Conservation (phyloP, 768 basidiomycete species). For the Leccinellum rugosiceps region DNA sequence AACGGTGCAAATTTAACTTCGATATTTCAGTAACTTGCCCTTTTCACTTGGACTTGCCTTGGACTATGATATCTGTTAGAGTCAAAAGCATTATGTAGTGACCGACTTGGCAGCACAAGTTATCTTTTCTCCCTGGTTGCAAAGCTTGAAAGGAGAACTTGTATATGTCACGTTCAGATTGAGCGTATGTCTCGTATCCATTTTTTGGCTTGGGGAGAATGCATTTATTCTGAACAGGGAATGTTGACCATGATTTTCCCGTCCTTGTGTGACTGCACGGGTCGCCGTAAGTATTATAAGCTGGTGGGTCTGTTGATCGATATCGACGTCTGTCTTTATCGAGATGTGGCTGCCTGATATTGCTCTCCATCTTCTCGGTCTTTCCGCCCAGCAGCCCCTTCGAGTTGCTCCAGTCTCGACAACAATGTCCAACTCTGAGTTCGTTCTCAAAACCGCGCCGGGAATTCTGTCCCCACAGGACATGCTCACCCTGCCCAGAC, state of each 20-base stretch:
- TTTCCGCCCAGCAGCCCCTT: constrained; percentile 54
- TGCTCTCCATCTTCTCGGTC: constrained; percentile 40
- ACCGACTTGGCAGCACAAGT: constrained; percentile 67
- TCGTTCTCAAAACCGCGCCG: constrained; percentile 54
- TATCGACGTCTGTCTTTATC: background rate
- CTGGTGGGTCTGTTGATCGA: background rate
- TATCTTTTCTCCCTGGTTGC: constrained; percentile 75
- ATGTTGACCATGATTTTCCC: background rate
- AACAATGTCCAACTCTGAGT: constrained; percentile 38
- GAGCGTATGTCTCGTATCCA: too few relatives aligned
- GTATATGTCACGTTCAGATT: too few relatives aligned
- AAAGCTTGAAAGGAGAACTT: too few relatives aligned
- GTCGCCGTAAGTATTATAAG: background rate
- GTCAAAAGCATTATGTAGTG: constrained; percentile 1
- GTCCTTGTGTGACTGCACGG: background rate
- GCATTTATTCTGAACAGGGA: too few relatives aligned
- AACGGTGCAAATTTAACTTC: constrained; percentile 91
- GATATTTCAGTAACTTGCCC: constrained; percentile 83
- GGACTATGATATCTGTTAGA: constrained; percentile 54
- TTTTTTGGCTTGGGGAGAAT: too few relatives aligned
- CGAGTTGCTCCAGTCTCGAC: constrained; percentile 17
- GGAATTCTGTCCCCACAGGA: constrained; percentile 70
- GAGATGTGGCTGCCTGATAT: background rate
- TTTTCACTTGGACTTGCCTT: constrained; percentile 79
- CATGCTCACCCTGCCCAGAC: constrained; percentile 65